Base-by-base conservation (phyloP, 2,329 filamentous ascomycete species). In the Epichloe bromicola region DNA sequence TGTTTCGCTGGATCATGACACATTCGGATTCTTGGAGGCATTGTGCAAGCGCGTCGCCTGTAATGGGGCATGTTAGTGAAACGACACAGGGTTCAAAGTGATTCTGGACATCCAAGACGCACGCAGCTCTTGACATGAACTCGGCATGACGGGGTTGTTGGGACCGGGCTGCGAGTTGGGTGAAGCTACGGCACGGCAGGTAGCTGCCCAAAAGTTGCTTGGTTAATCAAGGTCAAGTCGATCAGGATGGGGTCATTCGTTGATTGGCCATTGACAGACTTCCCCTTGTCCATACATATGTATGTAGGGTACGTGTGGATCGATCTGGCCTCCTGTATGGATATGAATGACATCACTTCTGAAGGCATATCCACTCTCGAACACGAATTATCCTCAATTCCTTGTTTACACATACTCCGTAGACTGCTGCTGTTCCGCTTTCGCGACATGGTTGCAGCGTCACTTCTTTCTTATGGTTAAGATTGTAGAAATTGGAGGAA, bases 1-100 rank as follows among this genome's bases (percentile, higher is more conserved):
- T 80, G 74, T 96, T 83, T 53, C 90, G 88, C 55, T 96, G 77
- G 53, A 95, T 77, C 82, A 97, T 89, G 62, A 98, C 86, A 70
- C 93, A 98, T 69, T 97, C 91, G 62, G 88, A 95, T 69, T 95
- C 82, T 68, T 96, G 90, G 58, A 98, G 88, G 72, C 93, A 98
- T 74, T 88, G 78, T 56, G 93, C 93, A 63, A 98, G 81, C 19
- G 93, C 93, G 56, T 86, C 84, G 70, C 91, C 91, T 97, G 67
- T 55, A 20, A 7, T 42, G 39, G 44, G 19, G 36, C 39, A 48
- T 36, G 46, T 48, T 41, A 48, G 46, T 4, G 23, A 2, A 17
- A 3, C 1, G 30, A 30, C 30, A 30, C 30, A 30, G 30, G 30
- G 8, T 30, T 30, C 30, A 30, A 4, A 4, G 10, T 30, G 30